Conservation (phyloP, 768 basidiomycete genomes). For the Boletus vinaceobasis region DNA sequence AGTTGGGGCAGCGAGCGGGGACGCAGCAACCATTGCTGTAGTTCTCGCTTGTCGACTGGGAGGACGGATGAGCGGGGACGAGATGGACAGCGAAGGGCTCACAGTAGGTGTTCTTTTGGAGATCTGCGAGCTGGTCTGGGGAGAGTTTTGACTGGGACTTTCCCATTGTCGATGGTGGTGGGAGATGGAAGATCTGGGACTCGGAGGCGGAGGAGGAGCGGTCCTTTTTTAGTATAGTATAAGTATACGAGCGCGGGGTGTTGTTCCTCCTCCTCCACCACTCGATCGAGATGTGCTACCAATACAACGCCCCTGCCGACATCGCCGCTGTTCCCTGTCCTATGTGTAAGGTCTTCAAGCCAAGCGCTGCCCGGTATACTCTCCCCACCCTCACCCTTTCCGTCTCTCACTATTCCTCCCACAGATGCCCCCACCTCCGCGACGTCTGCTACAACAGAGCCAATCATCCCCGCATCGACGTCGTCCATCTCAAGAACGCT, state of each 20-base stretch:
- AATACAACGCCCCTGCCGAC: conserved; percentile 61
- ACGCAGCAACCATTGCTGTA: conserved; percentile 79
- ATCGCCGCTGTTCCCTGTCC: conserved; percentile 67
- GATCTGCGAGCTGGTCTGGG: conserved; percentile 87
- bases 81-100: conserved; percentile 25
- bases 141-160: conserved; percentile 96
- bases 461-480: conserved; percentile 72
- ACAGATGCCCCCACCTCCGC: conserved; percentile 72
- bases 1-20: conserved; percentile 1
- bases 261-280: conserved; percentile 23
- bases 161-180: conserved; percentile 65
- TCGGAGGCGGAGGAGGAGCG: conserved; percentile 3
- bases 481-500: conserved; percentile 81
- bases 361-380: conserved; percentile 50
- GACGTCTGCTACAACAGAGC: conserved; percentile 74
- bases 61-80: conserved; percentile 12
- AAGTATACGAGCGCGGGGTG: conserved; percentile 24
- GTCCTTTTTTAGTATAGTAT: conserved; percentile 34
- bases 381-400: conserved; percentile 7
- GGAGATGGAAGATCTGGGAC: neutral
- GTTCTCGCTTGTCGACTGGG: conserved; percentile 92
- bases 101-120: conserved; percentile 99
- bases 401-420: conserved; percentile 21
- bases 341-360: conserved; percentile 82
- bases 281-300: conserved; percentile 60